Conservation (phyloP, 306 rosid genomes). For the Boehmeria nivea region DNA sequence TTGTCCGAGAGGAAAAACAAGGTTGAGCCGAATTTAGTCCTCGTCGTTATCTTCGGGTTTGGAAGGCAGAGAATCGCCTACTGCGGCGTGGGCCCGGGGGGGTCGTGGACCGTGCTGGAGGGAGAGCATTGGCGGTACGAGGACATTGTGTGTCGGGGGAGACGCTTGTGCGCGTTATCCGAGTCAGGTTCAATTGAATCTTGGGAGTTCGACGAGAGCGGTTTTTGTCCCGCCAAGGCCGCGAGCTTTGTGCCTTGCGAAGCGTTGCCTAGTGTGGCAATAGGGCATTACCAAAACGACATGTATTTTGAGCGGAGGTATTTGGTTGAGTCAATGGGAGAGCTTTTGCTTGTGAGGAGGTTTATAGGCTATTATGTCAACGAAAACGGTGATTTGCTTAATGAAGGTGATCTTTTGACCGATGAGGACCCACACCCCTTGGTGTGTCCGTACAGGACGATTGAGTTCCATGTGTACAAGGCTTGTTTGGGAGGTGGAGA, state of each 20-base stretch:
- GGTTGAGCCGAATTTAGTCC: too few relatives aligned
- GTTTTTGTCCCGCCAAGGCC: background rate
- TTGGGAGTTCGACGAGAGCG: background rate
- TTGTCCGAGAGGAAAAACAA: background rate
- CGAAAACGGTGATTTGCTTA: background rate
- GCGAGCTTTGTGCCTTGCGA: background rate
- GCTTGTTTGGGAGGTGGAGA: background rate
- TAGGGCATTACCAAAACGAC: background rate
- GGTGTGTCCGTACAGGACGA: background rate
- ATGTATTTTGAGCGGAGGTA: background rate
- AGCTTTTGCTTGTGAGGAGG: background rate
- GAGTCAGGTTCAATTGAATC: background rate
- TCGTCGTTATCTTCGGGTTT: too few relatives aligned
- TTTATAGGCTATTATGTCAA: background rate
- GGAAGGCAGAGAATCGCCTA: too few relatives aligned
- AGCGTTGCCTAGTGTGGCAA: background rate
- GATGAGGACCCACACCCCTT: background rate
- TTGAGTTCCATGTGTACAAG: constrained; percentile 4
- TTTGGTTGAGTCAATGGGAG: constrained; percentile 10
- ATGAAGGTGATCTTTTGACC: background rate
- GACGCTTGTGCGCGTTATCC: background rate
- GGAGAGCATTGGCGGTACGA: background rate
- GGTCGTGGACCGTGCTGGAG: background rate
- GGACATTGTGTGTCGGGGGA: background rate
- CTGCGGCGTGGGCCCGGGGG: background rate